Conservation (phyloP, 169 alveolate species). For the Plasmodium chabaudi region DNA sequence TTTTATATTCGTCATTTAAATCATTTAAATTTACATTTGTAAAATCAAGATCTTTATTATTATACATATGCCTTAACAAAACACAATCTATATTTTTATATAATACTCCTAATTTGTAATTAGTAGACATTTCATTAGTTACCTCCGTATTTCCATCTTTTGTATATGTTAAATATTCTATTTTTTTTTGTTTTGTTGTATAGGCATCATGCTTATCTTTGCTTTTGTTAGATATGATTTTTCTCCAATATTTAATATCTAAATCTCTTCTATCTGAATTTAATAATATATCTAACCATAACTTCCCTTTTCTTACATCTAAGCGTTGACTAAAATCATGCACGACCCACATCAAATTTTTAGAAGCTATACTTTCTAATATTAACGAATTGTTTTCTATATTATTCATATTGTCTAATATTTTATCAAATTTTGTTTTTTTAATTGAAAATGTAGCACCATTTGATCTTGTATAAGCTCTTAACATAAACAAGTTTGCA, state of each 20-base stretch:
- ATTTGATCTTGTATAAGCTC: conserved; percentile 74
- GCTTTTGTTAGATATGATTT: conserved; percentile 71
- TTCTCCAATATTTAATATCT: conserved; percentile 75
- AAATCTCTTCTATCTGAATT: conserved; percentile 77
- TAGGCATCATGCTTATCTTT: conserved; percentile 75
- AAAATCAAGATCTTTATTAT: conserved; percentile 70
- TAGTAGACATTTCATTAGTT: conserved; percentile 27
- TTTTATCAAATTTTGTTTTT: conserved; percentile 70
- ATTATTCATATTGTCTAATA: conserved; percentile 44
- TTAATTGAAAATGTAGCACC: conserved; percentile 77
- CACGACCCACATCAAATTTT: conserved; percentile 76
- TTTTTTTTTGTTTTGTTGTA: conserved; percentile 69
- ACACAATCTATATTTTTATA: conserved; percentile 75
- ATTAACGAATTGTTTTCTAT: conserved; percentile 68
- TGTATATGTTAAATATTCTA: conserved; percentile 48
- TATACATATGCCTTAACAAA: conserved; percentile 66
- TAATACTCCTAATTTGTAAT: conserved; percentile 49
- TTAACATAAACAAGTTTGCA: conserved; percentile 76
- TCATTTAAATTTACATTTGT: conserved; percentile 54
- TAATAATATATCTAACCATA: conserved; percentile 67
- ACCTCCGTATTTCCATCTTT: neutral
- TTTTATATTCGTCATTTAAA: conserved; percentile 72
- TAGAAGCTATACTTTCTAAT: conserved; percentile 75
- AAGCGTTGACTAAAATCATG: conserved; percentile 77
- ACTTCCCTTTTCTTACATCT: conserved; percentile 72